These are phyloP conservation scores for Meyerozyma carpophila DNA, from an alignment of 1,139 yeast genomes.

Conservation along the genomic window DNA sequence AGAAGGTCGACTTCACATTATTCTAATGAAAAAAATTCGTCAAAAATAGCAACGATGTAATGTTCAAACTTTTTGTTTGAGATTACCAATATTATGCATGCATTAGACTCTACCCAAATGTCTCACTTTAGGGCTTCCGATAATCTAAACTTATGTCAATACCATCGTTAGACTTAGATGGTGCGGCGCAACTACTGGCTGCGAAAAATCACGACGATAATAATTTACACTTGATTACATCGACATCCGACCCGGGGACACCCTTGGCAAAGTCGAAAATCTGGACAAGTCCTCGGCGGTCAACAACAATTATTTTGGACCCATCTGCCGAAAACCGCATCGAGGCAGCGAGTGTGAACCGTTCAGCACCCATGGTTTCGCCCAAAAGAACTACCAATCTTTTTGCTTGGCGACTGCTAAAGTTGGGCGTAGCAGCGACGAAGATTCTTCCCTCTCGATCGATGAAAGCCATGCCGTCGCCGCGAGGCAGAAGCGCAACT, in stretches of 20 bases:
- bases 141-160: no score
- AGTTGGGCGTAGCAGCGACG: slow-evolving; percentile 61
- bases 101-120: no score
- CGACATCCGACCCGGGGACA: slow-evolving; percentile 64
- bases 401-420: slow-evolving; percentile 16
- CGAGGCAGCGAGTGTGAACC: slow-evolving; percentile 69
- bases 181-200: not conserved
- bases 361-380: slow-evolving; percentile 69
- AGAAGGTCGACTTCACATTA: no score
- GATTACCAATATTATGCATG: no score
- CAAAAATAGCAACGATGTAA: no score
- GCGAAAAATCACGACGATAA: slow-evolving; percentile 12
- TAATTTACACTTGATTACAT: slow-evolving; percentile 71
- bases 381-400: slow-evolving; percentile 68
- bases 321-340: slow-evolving; percentile 75
- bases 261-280: slow-evolving; percentile 89
- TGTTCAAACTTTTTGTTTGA: no score
- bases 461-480: slow-evolving; percentile 76
- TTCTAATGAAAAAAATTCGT: no score
- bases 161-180: no score
- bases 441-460: slow-evolving; percentile 75
- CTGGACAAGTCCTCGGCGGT: slow-evolving; percentile 72
- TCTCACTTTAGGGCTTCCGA: no score
- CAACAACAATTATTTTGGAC: slow-evolving; percentile 68
- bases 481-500: slow-evolving; percentile 75